Conservation (phyloP, 805 yeast genomes). For the Spathaspora hagerdaliae region DNA sequence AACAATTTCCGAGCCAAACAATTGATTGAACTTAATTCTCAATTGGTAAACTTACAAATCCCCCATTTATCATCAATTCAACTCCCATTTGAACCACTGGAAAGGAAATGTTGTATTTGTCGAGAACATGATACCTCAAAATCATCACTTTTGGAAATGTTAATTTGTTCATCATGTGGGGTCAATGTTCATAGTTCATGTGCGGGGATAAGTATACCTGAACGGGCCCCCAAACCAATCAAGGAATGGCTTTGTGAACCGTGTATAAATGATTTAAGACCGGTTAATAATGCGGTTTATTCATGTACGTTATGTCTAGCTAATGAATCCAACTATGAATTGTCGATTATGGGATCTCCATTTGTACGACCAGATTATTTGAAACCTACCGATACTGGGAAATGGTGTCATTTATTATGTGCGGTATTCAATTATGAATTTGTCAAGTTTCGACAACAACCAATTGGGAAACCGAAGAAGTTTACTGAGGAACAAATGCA, state of each 20-base stretch:
- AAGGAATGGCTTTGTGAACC: slow-evolving; percentile 76
- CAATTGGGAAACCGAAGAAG: not conserved
- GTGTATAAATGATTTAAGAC: slow-evolving; percentile 68
- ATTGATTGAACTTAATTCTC: slow-evolving; percentile 23
- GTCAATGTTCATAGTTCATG: slow-evolving; percentile 67
- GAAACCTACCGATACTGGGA: slow-evolving; percentile 54
- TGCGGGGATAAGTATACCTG: slow-evolving; percentile 45
- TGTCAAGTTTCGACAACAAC: slow-evolving; percentile 13
- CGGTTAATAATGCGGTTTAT: slow-evolving; percentile 52
- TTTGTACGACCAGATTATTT: slow-evolving; percentile 56
- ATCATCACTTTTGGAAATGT: slow-evolving; percentile 26
- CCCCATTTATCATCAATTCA: slow-evolving; percentile 12
- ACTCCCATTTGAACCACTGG: slow-evolving; percentile 18
- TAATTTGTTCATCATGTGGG: slow-evolving; percentile 64
- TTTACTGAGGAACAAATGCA: not conserved
- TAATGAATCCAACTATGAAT: slow-evolving; percentile 46
- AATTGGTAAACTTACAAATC: slow-evolving; percentile 12
- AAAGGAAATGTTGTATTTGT: slow-evolving; percentile 57
- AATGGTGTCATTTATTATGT: slow-evolving; percentile 79
- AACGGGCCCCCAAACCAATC: slow-evolving; percentile 19
- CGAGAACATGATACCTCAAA: slow-evolving; percentile 30
- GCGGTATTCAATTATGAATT: slow-evolving; percentile 51
- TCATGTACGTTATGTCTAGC: slow-evolving; percentile 65
- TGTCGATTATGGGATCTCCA: slow-evolving; percentile 38
- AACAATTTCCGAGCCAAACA: slow-evolving; percentile 17